A percentile compares a stretch with the other conserved stretches of the same genome.
Conservation (phyloP, 2,329 filamentous ascomycete genomes). For the Amauroascus niger region DNA sequence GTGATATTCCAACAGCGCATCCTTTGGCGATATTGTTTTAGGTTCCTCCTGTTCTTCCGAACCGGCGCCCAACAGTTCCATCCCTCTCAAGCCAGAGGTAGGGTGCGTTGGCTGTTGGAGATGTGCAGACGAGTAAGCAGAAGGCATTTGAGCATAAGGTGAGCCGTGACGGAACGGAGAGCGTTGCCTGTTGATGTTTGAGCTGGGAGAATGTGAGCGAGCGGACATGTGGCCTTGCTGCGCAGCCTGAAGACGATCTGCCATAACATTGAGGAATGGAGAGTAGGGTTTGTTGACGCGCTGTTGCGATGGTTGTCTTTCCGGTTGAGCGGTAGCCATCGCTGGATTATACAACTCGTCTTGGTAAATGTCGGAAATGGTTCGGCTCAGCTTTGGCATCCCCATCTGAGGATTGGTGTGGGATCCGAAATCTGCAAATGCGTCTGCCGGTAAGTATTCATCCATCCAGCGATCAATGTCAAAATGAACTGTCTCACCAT, state of each 20-base stretch:
- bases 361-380: slow-evolving; percentile 73
- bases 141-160: slow-evolving; percentile 45
- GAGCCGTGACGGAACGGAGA: slow-evolving; percentile 75
- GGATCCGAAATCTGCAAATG: slow-evolving; percentile 44
- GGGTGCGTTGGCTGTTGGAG: slow-evolving; percentile 33
- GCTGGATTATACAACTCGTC: slow-evolving; percentile 68
- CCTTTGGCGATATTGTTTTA: slow-evolving; percentile 90
- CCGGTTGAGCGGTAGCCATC: slow-evolving; percentile 36
- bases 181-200: slow-evolving; percentile 49
- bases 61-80: slow-evolving; percentile 20
- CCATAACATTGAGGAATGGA: slow-evolving; percentile 49
- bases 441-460: slow-evolving; percentile 57
- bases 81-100: slow-evolving; percentile 16
- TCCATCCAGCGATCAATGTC: slow-evolving; percentile 43
- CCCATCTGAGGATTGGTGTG: slow-evolving; percentile 31
- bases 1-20: slow-evolving; percentile 76
- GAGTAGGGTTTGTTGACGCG: slow-evolving; percentile 32
- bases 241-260: slow-evolving; percentile 66
- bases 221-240: slow-evolving; percentile 63
- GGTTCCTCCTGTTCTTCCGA: slow-evolving; percentile 40
- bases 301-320: slow-evolving; percentile 24
- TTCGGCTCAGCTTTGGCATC: slow-evolving; percentile 69
- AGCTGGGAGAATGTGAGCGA: slow-evolving; percentile 47
- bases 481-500: slow-evolving; percentile 45
- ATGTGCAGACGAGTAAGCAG: slow-evolving; percentile 34